These are phyloP conservation scores for Lipomyces sp. DNA, from an alignment of 805 yeast species.

Conservation along the genomic window DNA sequence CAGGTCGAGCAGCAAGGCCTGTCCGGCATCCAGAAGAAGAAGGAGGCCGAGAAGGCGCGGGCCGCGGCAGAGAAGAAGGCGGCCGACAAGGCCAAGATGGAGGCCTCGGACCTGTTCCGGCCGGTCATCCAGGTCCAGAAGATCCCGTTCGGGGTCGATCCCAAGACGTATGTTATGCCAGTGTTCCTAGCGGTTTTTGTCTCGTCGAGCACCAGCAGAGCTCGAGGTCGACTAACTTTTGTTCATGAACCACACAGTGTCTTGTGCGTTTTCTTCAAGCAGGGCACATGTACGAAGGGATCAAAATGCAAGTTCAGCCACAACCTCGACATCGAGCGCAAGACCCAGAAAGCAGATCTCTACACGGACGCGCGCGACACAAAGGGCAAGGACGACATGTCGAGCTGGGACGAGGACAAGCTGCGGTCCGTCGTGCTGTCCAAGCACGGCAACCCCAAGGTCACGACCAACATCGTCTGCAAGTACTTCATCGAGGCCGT, in stretches of 20 bases:
- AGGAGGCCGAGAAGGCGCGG: conserved; percentile 69
- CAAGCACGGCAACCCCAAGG: conserved; percentile 90
- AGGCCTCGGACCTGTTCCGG: conserved; percentile 75
- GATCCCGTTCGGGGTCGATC: conserved; percentile 96
- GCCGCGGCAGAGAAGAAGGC: conserved; percentile 80
- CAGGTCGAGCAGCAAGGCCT: conserved; percentile 64
- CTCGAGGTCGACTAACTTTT: not conserved
- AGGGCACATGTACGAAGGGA: conserved; percentile 69
- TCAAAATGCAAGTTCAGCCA: conserved; percentile 87
- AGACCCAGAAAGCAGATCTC: conserved; percentile 83
- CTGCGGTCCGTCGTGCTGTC: conserved; percentile 79
- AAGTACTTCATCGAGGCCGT: conserved; percentile 93
- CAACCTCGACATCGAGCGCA: conserved; percentile 79
- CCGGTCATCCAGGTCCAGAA: conserved; percentile 68
- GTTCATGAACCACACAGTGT: conserved; percentile 39
- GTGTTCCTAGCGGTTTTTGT: no score
- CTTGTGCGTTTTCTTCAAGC: conserved; percentile 83
- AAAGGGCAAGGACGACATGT: conserved; percentile 75
- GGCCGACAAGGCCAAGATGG: conserved; percentile 82
- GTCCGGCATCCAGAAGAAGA: conserved; percentile 55
- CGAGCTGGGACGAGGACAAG: conserved; percentile 94
- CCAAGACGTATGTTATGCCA: conserved; percentile 54
- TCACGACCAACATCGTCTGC: conserved; percentile 94
- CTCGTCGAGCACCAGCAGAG: no score
- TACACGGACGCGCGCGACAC: conserved; percentile 78